phyloP scores from a whole-genome alignment of 2,329 filamentous ascomycete genomes.

The Plenodomus lindquistii region DNA sequence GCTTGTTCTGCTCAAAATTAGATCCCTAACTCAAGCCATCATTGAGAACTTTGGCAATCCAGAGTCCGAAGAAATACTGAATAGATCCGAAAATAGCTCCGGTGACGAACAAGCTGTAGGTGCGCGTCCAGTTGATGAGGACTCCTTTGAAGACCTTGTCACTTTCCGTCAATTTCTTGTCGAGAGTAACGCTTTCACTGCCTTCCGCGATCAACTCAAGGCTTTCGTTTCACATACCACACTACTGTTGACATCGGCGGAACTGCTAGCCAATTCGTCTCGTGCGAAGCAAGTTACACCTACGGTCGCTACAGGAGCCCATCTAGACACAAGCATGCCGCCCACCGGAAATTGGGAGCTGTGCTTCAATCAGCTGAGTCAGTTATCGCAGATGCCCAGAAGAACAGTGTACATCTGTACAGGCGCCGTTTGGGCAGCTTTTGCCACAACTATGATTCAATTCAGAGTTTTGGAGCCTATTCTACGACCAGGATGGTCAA shows the following conservation, averaged over 20 bases:
- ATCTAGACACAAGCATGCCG: not conserved
- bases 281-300: not conserved
- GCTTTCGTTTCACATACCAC: constrained; percentile 5
- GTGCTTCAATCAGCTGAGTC: not conserved
- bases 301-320: not conserved
- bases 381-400: not conserved
- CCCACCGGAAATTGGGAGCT: not conserved
- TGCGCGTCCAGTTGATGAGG: constrained; percentile 5
- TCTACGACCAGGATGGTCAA: constrained; percentile 2
- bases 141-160: constrained; percentile 11
- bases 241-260: not conserved
- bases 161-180: constrained; percentile 16
- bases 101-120: constrained; percentile 6
- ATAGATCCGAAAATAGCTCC: constrained; percentile 4
- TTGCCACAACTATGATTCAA: not conserved
- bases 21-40: constrained; percentile 7
- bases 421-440: not conserved
- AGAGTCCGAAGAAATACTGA: not conserved
- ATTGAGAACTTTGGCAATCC: constrained; percentile 3
- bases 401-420: constrained; percentile 2
- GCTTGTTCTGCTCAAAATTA: constrained; percentile 9
- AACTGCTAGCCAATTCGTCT: not conserved
- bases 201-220: constrained; percentile 8
- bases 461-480: constrained; percentile 8
- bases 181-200: constrained; percentile 14